Evolutionary conservation across 331 rosid species (phyloP), one percentile per base, ranked within the genome.

Genomic region (Malus hybrid): DNA sequence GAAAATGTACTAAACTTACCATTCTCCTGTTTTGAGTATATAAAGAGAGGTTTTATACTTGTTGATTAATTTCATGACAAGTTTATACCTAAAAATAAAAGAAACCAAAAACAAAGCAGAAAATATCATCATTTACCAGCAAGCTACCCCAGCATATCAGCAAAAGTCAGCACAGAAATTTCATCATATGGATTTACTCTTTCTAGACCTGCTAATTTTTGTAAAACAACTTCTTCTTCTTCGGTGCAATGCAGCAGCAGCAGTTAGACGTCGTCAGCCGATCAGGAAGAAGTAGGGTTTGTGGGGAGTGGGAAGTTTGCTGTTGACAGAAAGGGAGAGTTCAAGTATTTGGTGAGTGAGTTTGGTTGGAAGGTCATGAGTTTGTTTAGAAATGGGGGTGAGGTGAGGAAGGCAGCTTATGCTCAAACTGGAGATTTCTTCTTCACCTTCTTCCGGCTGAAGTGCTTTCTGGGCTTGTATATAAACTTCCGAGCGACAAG

Each of bases 401-500:
- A 90, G 87, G 81, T 89, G 20, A 84, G 71, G 39, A 70, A 62
- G 20, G 96, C 88, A 6, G 88, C 97, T 65, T 75, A 52, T 5
- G 79, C 89, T 81, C 98, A 90, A 72, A 93, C 98, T 36, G 85
- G 89, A 83, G 97, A 83, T 62, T 39, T 90, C 34, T 91, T 91
- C 92, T 88, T 82, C 85, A 83, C 83, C 4, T 91, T 93, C 86
- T 93, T 93, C 76, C 81, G 85, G 97, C 93, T 33, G 96, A 92
- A 81, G 97, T 87, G 87, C 89, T 88, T 46, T 72, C 96, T 24
- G 97, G 91, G 74, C 93, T 92, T 42, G 81, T 84, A 20, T 87
- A 52, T 52, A 73, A 27, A 76, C 39, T 61, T 34, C 73, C 46
- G 68, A 85, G 74, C 68, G 87, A 16, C 50, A 56, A 62, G 77